Evolutionary conservation across 1,139 yeast genomes (phyloP), one percentile per base, ranked within the genome.

Genomic region (Candida sanyaensis): DNA sequence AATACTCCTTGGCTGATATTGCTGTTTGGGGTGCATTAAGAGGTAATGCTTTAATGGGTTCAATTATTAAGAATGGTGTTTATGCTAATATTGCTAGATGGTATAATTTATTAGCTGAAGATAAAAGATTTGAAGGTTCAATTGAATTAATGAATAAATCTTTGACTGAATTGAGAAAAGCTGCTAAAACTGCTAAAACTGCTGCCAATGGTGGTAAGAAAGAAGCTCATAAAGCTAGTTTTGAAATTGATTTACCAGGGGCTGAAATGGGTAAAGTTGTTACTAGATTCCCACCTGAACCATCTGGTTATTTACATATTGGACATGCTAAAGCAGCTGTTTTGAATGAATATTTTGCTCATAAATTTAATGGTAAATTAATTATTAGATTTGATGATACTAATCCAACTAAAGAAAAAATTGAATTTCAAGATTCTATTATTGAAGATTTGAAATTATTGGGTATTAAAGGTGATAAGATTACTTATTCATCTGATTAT

Each of bases 251-350:
- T 61, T 81, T 93, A 56, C 88, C 88, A 50, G 96, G 84, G 63
- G 99, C 98, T 50, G 83, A 81, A 62, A 84, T 87, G 54, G 99
- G 99, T 54, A 77, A 91, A 69, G 98, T 93, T 50, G 98, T 93
- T 48, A 93, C 98, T 47, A 88, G 99, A 75, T 93, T 93, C 84
- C 98, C 98, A 57, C 96, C 96, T 54, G 86, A 81, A 63, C 85
- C 86, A 45, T 88, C 96, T 73, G 98, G 98, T 76, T 92, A 90
- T 71, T 80, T 93, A 68, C 81, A 93, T 86, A 74, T 74, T 72
- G 98, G 99, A 60, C 99, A 93, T 66, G 97, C 96, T 54, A 93
- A 93, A 73, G 98, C 98, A 48, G 98, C 98, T 47, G 78, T 93
- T 53, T 80, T 93, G 64, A 93, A 93, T 76, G 95, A 92, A 73